Base-by-base conservation (phyloP, 257 asterid species). In the Verbena officinalis region DNA sequence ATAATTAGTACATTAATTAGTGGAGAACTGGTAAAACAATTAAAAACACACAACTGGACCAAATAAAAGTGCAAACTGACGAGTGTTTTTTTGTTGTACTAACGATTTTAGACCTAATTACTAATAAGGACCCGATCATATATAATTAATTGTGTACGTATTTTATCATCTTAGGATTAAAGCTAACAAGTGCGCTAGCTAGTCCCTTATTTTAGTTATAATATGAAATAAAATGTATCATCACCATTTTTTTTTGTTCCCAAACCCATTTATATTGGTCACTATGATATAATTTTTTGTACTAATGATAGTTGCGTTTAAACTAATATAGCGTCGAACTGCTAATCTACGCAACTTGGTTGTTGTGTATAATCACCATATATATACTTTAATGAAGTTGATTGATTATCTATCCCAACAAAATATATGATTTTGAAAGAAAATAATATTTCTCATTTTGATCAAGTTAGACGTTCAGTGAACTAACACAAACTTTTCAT, bases 11-110 rank as follows among this genome's bases (percentile, higher is more conserved):
- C 13, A 19, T 27, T 67, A 13, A 52, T 31, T 61, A 68, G 74
- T 67, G 78, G 62, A 67, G 53, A 20, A 45, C 5, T 42, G 40
- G 44, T 27, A 50, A 31, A 19, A 51, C 68, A 59, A 51, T 15
- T 51, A 50, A 52, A 20, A 24, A 22, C 39, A 58, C 33, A 43
- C 49, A 58, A 2, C 16, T 68, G 64, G 71, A 53, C 64, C 42
- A 30, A 24, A 44, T 31, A 62, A 68, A 63, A 46, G 66, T 39
- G 51, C 67, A 45, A 61, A 45, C 24, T 38, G 67, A 34, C 74
- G 31, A 51, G 7, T 55, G 17, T 34, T 62, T 64, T 66, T 67
- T 52, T 17, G 39, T 58, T 48, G 64, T 59, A 57, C 61, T 46
- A 42, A 30, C 49, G 22, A 20, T 4, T 4, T 14, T 42, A 11